These are phyloP conservation scores for Berberis thunbergii DNA, from an alignment of 164 flowering plant genomes.

Conservation along the genomic window DNA sequence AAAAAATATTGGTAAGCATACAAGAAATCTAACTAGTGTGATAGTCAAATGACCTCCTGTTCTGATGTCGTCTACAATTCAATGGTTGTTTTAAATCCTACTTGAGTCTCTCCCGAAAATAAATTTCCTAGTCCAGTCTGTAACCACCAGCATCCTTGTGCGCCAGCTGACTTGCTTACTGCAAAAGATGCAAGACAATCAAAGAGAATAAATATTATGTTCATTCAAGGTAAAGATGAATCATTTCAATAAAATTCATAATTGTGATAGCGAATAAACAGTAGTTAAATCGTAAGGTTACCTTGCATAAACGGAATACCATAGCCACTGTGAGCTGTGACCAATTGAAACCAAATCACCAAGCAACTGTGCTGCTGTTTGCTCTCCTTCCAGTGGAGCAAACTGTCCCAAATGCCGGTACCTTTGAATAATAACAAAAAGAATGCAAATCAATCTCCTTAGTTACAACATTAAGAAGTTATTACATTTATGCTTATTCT, in stretches of 20 bases:
- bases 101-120: slow-evolving; percentile 90
- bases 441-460: neutral
- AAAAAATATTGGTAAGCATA: neutral
- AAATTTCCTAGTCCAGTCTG: slow-evolving; percentile 81
- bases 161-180: slow-evolving; percentile 99
- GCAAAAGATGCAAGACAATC: slow-evolving; percentile 6
- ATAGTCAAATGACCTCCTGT: no score
- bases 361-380: slow-evolving; percentile 90
- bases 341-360: slow-evolving; percentile 97
- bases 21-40: neutral
- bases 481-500: no score
- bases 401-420: slow-evolving; percentile 90
- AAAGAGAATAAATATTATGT: no score
- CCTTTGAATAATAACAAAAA: slow-evolving; percentile 22
- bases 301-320: slow-evolving; percentile 99
- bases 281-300: slow-evolving; percentile 8
- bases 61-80: neutral
- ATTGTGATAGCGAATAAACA: neutral
- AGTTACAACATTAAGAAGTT: no score
- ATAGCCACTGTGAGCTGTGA: slow-evolving; percentile 85
- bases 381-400: slow-evolving; percentile 95
- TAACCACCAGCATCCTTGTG: slow-evolving; percentile 70
- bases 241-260: neutral
- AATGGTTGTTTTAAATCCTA: slow-evolving; percentile 30
- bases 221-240: no score